phyloP scores from a whole-genome alignment of 1,139 yeast species.

The Suhomyces anneliseae region DNA sequence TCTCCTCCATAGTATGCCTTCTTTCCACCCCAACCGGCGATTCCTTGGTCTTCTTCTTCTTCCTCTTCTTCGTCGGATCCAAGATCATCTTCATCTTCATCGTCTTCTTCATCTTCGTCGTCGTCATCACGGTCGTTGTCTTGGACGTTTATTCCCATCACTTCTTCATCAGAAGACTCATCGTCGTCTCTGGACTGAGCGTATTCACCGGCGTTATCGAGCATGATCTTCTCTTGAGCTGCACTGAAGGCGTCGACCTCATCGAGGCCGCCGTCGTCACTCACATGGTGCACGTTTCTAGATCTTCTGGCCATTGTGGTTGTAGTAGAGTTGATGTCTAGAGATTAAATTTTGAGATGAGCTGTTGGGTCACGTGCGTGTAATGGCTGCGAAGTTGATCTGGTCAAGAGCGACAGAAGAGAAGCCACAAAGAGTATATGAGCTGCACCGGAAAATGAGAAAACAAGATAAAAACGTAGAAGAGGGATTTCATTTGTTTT shows the following conservation, averaged over 20 bases:
- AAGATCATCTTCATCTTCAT: conserved; percentile 31
- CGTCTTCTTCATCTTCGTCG: conserved; percentile 30
- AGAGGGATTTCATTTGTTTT: too few species aligned
- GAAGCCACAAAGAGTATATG: too few species aligned
- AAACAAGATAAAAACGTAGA: too few species aligned
- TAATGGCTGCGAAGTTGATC: too few species aligned
- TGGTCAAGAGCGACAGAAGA: too few species aligned
- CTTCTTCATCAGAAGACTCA: conserved; percentile 50
- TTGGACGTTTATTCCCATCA: conserved; percentile 36
- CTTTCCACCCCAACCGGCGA: conserved; percentile 77
- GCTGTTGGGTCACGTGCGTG: background rate
- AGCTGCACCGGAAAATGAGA: too few species aligned
- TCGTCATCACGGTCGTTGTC: conserved; percentile 25
- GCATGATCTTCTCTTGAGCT: conserved; percentile 59
- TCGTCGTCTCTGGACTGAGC: conserved; percentile 31
- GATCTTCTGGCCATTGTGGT: conserved; percentile 9
- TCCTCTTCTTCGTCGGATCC: conserved; percentile 42
- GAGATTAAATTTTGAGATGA: background rate
- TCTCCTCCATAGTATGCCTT: conserved; percentile 84
- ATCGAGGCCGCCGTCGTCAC: conserved; percentile 43
- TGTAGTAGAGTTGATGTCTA: background rate
- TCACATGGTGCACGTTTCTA: conserved; percentile 11
- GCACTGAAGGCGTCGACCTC: conserved; percentile 75
- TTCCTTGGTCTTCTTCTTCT: conserved; percentile 52
- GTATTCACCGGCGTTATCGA: conserved; percentile 58